Conservation (phyloP, 352 stramenopile genomes). For the Pythium scleroteichum region DNA sequence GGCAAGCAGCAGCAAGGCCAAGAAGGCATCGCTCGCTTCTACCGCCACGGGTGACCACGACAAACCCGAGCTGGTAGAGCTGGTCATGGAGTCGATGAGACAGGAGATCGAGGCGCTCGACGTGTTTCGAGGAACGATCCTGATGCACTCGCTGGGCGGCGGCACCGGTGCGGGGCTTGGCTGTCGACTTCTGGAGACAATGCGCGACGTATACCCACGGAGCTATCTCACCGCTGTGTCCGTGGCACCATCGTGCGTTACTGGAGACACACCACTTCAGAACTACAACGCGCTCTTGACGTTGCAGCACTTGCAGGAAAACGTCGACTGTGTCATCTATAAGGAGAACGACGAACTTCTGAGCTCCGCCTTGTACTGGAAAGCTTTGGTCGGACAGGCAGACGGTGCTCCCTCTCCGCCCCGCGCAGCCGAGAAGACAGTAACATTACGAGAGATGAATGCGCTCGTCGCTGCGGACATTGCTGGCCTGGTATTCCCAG, state of each 20-base stretch:
- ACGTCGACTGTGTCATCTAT: conserved; percentile 80
- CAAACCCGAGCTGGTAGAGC: conserved; percentile 53
- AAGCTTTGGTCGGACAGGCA: conserved; percentile 17
- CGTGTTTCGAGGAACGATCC: conserved; percentile 65
- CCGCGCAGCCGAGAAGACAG: conserved; percentile 5
- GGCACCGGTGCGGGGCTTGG: conserved; percentile 82
- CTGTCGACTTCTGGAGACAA: conserved; percentile 78
- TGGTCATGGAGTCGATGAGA: conserved; percentile 73
- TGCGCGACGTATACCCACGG: conserved; percentile 77
- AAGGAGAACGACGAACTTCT: conserved; percentile 88
- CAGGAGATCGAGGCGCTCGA: conserved; percentile 72
- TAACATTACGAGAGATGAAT: conserved; percentile 70
- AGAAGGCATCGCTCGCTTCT: conserved; percentile 5
- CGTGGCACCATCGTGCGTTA: conserved; percentile 61
- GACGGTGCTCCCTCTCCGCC: conserved; percentile 8
- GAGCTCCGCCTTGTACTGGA: conserved; percentile 57
- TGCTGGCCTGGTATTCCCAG: conserved; percentile 61
- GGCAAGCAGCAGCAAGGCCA: conserved; percentile 1
- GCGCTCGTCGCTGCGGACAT: conserved; percentile 52
- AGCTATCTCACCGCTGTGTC: conserved; percentile 65
- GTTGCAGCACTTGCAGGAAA: conserved; percentile 61
- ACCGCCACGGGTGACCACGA: conserved; percentile 26
- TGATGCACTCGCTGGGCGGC: conserved; percentile 83
- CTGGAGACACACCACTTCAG: conserved; percentile 78
- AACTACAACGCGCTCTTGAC: conserved; percentile 88